phyloP scores from a whole-genome alignment of 2,329 filamentous ascomycete species.

The Fusarium sacchari region DNA sequence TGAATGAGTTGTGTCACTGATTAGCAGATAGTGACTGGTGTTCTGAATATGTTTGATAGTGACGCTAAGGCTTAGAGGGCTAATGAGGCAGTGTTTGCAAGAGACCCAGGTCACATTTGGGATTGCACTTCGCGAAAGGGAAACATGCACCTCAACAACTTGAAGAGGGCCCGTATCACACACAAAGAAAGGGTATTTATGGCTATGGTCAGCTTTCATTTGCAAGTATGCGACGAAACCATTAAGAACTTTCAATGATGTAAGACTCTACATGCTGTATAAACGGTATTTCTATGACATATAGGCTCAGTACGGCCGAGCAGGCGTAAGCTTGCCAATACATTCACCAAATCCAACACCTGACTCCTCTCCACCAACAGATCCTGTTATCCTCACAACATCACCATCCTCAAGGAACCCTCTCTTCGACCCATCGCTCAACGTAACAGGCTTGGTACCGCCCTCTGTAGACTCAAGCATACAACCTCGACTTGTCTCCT shows the following conservation, averaged over 20 bases:
- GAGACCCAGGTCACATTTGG: too few species aligned
- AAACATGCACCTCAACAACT: not conserved
- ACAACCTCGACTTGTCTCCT: constrained; percentile 50
- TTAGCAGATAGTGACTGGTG: accelerated
- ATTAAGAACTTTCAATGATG: too few species aligned
- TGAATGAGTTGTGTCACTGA: accelerated
- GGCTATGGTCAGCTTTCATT: too few species aligned
- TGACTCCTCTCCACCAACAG: constrained; percentile 52
- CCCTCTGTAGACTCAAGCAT: constrained; percentile 53
- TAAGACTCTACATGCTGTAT: accelerated
- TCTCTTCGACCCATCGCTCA: constrained; percentile 46
- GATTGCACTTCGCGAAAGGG: too few species aligned
- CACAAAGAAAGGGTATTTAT: too few species aligned
- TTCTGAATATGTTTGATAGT: accelerated
- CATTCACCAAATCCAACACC: constrained; percentile 56
- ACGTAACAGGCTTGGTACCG: constrained; percentile 45
- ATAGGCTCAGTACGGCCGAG: not conserved
- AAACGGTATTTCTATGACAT: not conserved
- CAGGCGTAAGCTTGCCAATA: constrained; percentile 35
- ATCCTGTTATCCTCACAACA: constrained; percentile 50
- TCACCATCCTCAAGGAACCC: constrained; percentile 54
- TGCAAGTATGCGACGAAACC: too few species aligned
- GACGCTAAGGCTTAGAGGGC: too few species aligned
- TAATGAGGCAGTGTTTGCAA: too few species aligned
- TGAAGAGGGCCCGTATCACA: too few species aligned